Base-by-base conservation (phyloP, 208 protist genomes). In the Acanthamoeba lenticulata region DNA sequence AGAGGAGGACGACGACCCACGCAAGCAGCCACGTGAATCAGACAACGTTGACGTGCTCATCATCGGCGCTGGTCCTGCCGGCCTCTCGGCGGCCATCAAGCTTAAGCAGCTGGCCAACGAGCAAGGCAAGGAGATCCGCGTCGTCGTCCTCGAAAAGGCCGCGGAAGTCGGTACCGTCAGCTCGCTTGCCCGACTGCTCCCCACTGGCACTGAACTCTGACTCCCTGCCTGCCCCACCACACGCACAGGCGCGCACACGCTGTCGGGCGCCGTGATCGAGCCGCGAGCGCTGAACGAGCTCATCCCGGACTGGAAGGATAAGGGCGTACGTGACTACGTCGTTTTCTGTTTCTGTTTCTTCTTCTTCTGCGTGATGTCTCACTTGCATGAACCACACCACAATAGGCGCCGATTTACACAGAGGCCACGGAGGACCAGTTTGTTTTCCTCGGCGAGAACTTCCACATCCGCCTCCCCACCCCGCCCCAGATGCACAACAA, bases 231-330 rank as follows among this genome's bases (percentile, higher is more conserved):
- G 27, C 38, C 15, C 32, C 4, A 29, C 21, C 90, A n/a, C 60
- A 9, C 19, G 40, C 91, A 19, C 98, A 89, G 98, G 99, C 88
- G 97, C 98, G 15, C 99, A 99, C 97, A 99, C 98, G 1, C 95
- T 99, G 38, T 99, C 98, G 29, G 99, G 99, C 74, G 98, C 98
- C 85, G 99, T 99, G 42, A 92, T 99, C n/a, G 98, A 99, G 95
- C 97, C 98, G 40, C 96, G 95, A 45, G 97, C 98, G 15, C 95
- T 99, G 1, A 96, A 99, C 81, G 99, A 99, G 95, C 95, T 99
- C 13, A 96, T 99, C 11, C 99, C 99, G 3, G 97, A 99, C 86
- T 99, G 98, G 98, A 96, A 96, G 42, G 97, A 98, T 52, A 90
- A 90, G 69, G 95, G 94, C 60, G 93, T 95, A 86, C 40, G 72